phyloP scores from a whole-genome alignment of 2,329 filamentous ascomycete genomes.

The Cordyceps javanica region DNA sequence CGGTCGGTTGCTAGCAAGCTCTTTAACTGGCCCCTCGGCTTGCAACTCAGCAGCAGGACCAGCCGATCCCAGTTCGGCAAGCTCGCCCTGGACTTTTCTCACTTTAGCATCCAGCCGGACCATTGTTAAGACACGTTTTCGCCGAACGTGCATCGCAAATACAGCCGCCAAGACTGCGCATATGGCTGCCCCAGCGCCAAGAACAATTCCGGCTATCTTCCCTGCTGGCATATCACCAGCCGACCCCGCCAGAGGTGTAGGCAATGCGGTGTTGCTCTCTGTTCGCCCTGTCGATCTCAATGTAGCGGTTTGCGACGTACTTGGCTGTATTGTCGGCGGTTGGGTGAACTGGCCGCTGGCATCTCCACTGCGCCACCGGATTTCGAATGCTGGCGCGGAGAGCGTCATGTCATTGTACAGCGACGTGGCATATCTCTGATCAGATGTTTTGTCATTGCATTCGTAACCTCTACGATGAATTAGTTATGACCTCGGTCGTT shows the following conservation, averaged over 20 bases:
- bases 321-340: background rate
- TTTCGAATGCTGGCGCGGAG: slow-evolving; percentile 25
- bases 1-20: slow-evolving; percentile 5
- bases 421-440: slow-evolving; percentile 20
- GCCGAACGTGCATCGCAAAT: background rate
- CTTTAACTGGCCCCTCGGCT: background rate
- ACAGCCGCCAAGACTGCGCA: background rate
- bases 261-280: background rate
- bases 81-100: background rate
- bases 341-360: slow-evolving; percentile 2
- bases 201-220: slow-evolving; percentile 1
- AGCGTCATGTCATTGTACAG: slow-evolving; percentile 18
- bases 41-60: background rate
- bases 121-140: background rate
- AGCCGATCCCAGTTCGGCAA: background rate
- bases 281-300: background rate
- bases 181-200: background rate
- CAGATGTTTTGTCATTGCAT: slow-evolving; percentile 18
- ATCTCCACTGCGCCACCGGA: slow-evolving; percentile 22
- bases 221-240: background rate
- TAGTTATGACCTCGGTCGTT: background rate
- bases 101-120: background rate
- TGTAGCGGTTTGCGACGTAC: background rate
- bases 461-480: slow-evolving; percentile 16
- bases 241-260: background rate